Percentiles rank a stretch among this genome's conserved stretches.
These are phyloP conservation scores for Parasarocladium wereldwijsianum DNA, from an alignment of 2,329 filamentous ascomycete species.

Conservation along the genomic window DNA sequence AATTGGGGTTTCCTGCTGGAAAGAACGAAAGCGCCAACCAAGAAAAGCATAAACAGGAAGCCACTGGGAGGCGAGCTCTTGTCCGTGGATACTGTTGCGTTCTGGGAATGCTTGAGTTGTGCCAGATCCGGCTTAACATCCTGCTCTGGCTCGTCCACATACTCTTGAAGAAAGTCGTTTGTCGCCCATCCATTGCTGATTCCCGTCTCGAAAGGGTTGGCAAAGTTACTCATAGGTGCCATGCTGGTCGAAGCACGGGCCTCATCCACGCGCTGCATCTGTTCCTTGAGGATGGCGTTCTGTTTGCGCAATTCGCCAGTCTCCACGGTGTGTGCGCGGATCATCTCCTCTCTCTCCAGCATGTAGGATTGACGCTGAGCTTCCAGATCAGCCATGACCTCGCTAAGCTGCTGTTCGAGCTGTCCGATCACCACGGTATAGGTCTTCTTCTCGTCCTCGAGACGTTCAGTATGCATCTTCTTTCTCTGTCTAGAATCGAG, in stretches of 20 bases:
- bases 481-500: conserved; percentile 95
- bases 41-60: conserved; percentile 85
- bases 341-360: conserved; percentile 83
- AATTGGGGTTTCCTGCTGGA: conserved; percentile 64
- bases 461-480: conserved; percentile 93
- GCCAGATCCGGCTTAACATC: conserved; percentile 42
- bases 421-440: conserved; percentile 62
- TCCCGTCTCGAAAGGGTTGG: conserved; percentile 60
- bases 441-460: conserved; percentile 94
- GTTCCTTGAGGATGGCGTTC: conserved; percentile 65
- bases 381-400: conserved; percentile 50
- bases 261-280: conserved; percentile 56
- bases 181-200: conserved; percentile 76
- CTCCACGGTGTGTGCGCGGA: conserved; percentile 77
- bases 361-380: conserved; percentile 61
- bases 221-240: conserved; percentile 46
- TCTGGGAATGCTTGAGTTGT: conserved; percentile 32
- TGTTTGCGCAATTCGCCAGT: conserved; percentile 86
- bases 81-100: conserved; percentile 33
- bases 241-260: conserved; percentile 22
- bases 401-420: conserved; percentile 63
- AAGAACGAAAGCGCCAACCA: conserved; percentile 90
- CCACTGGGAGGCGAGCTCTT: conserved; percentile 63
- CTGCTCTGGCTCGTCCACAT: conserved; percentile 41
- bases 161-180: conserved; percentile 56